Percentiles rank a stretch among this genome's conserved stretches.
Evolutionary conservation across 768 basidiomycete genomes (phyloP).

Genomic region (Suillus subluteus): DNA sequence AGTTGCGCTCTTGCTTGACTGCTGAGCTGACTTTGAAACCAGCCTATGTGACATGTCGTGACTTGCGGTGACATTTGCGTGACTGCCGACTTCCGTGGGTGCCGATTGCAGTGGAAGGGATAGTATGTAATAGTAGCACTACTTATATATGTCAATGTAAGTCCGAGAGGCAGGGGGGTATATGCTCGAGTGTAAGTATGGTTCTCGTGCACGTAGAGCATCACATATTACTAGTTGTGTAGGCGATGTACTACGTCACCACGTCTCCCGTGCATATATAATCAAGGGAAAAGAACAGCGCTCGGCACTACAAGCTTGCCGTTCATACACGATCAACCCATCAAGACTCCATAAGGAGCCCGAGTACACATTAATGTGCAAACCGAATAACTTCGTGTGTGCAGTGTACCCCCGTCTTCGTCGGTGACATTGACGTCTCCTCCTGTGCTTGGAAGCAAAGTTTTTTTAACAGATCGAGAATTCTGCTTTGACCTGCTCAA

Average conservation of each 20-base stretch:
- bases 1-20: too few relatives aligned
- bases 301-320: neutral
- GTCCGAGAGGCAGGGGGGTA: neutral
- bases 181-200: neutral
- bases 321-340: neutral
- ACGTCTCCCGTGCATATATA: constrained; percentile 1
- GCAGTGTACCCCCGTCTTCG: constrained; percentile 85
- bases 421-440: constrained; percentile 88
- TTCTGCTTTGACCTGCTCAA: neutral
- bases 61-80: too few relatives aligned
- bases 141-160: neutral
- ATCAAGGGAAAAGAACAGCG: neutral
- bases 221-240: neutral
- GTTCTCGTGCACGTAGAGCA: neutral
- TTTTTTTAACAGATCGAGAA: neutral
- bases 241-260: neutral
- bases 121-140: neutral
- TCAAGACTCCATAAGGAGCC: neutral
- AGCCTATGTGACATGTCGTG: too few relatives aligned
- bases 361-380: neutral
- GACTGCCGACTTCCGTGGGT: too few relatives aligned
- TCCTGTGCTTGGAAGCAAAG: constrained; percentile 25
- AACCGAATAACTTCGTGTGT: neutral
- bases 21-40: too few relatives aligned
- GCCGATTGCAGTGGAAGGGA: too few relatives aligned